Evolutionary conservation across 345 rosid species (phyloP), one percentile per base, ranked within the genome.

Genomic region (Dovyalis caffra): DNA sequence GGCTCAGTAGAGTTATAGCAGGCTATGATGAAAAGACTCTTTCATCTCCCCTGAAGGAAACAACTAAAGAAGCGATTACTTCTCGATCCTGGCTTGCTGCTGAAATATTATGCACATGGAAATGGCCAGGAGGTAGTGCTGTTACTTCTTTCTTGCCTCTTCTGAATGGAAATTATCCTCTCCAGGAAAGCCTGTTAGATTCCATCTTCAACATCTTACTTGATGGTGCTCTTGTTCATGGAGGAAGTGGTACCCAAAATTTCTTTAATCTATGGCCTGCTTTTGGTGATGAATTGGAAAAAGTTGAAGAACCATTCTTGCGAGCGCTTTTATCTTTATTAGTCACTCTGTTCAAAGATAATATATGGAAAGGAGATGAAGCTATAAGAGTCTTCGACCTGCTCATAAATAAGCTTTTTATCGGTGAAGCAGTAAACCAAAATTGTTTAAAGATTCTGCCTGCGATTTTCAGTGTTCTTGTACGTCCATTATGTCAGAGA

Each of bases 71-170:
- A 61, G 83, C 68, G 35, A 76, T 74, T 71, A 69, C 78, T 78
- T 66, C 84, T 79, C 91, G 88, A 79, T 90, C 92, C 76, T 95
- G 99, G 99, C 82, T 95, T 86, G 93, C 88, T 64, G 93, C 92
- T 75, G 99, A 92, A 84, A 81, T 95, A 51, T 85, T 95, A 72
- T 93, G 97, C 87, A 87, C 93, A 32, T 95, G 99, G 98, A 86
- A 90, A 83, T 92, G 99, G 99, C 90, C 90, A 49, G 99, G 97
- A 58, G 95, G 99, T 74, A 83, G 81, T 84, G 92, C 87, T 80
- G 49, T 81, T 45, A 71, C 84, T 80, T 89, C 94, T 73, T 95
- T 95, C 81, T 79, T 95, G 71, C 98, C 98, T 69, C 73, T 68
- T 21, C 75, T 95, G 75, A 78, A 76, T 69, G 80, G 77, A 76